A percentile compares a stretch with the other conserved stretches of the same genome.
These are phyloP conservation scores for Hanseniaspora taiwanica DNA, from an alignment of 805 yeast genomes.

Conservation along the genomic window DNA sequence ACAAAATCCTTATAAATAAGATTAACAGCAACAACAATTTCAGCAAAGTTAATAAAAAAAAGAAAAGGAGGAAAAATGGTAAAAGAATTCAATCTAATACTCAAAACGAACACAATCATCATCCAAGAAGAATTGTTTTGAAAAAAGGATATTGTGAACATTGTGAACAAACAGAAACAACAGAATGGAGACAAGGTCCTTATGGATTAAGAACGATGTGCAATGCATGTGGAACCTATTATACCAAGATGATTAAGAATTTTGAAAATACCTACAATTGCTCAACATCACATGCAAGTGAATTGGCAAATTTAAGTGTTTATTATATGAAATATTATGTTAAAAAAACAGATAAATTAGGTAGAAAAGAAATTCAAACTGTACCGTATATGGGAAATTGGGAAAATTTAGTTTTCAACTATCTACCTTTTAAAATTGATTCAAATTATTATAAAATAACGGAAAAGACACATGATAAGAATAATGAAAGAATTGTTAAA, in stretches of 20 bases:
- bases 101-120: background rate
- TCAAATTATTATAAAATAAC: background rate
- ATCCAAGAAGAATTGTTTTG: conserved; percentile 4
- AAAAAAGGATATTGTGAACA: conserved; percentile 24
- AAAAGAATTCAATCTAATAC: too few species aligned
- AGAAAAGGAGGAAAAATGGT: too few species aligned
- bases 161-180: conserved; percentile 48
- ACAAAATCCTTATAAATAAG: too few species aligned
- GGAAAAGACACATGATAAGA: background rate
- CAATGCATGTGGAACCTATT: conserved; percentile 73
- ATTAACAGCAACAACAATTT: too few species aligned
- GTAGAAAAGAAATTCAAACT: background rate
- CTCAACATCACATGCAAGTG: conserved; percentile 25
- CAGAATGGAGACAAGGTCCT: conserved; percentile 81
- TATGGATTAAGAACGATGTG: conserved; percentile 63
- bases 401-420: background rate
- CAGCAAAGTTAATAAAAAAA: too few species aligned
- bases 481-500: background rate
- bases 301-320: background rate
- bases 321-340: background rate
- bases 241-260: conserved; percentile 50
- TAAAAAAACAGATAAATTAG: background rate
- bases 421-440: background rate
- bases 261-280: conserved; percentile 41
- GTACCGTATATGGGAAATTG: background rate